Conservation (phyloP, 2,329 filamentous ascomycete species). For the Geosmithia morbida region DNA sequence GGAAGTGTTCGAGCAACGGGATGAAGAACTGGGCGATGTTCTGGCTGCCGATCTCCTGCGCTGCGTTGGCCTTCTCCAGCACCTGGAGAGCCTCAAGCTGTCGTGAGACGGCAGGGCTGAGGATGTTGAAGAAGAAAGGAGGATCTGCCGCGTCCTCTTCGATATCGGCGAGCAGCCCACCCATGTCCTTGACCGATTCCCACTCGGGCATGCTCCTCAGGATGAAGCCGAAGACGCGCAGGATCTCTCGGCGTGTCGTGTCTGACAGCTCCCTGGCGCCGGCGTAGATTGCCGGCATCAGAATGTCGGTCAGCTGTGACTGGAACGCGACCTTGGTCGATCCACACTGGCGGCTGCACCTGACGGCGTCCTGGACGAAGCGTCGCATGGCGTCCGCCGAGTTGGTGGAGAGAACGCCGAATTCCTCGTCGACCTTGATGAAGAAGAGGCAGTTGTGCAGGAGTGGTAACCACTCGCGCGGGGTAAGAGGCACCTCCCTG, state of each 20-base stretch:
- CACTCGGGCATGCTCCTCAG: slow-evolving; percentile 57
- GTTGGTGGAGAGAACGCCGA: slow-evolving; percentile 66
- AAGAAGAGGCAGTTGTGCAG: slow-evolving; percentile 84
- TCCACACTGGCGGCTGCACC: slow-evolving; percentile 13
- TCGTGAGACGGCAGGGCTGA: slow-evolving; percentile 78
- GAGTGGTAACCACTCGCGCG: slow-evolving; percentile 73
- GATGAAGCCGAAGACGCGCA: slow-evolving; percentile 66
- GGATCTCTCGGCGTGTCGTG: slow-evolving; percentile 68
- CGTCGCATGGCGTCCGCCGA: slow-evolving; percentile 68
- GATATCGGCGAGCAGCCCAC: slow-evolving; percentile 43
- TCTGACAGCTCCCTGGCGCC: slow-evolving; percentile 71
- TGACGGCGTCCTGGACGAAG: slow-evolving; percentile 53
- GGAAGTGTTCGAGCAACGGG: slow-evolving; percentile 85
- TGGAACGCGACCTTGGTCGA: slow-evolving; percentile 20
- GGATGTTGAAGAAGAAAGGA: slow-evolving; percentile 83
- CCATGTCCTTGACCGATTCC: slow-evolving; percentile 59
- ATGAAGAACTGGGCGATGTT: slow-evolving; percentile 82
- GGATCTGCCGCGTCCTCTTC: slow-evolving; percentile 50
- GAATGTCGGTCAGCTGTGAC: slow-evolving; percentile 38
- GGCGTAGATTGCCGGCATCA: slow-evolving; percentile 63
- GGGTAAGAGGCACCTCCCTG: slow-evolving; percentile 42
- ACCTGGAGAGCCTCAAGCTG: slow-evolving; percentile 73
- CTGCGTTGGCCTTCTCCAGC: slow-evolving; percentile 53
- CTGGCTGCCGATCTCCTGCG: slow-evolving; percentile 52
- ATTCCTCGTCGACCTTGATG: slow-evolving; percentile 74